Percentiles rank a stretch among this genome's conserved stretches.
These are phyloP conservation scores for Nematodospora anomalae DNA, from an alignment of 1,139 yeast genomes.

Conservation along the genomic window DNA sequence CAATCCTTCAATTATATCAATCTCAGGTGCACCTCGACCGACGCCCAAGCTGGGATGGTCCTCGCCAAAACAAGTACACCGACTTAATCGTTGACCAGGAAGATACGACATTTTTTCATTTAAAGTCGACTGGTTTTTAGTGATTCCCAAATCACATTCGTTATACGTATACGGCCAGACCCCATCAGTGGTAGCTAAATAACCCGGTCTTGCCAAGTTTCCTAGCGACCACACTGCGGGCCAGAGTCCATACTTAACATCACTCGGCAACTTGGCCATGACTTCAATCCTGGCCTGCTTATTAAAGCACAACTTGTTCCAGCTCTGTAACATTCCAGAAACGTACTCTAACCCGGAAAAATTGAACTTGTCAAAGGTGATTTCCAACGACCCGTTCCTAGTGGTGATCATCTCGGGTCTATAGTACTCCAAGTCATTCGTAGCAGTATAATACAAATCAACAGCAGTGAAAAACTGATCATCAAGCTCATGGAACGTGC, in stretches of 20 bases:
- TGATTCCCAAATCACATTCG: conserved; percentile 31
- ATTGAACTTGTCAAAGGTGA: conserved; percentile 25
- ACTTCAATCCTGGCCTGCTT: conserved; percentile 28
- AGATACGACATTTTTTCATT: conserved; percentile 31
- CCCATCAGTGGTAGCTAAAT: conserved; percentile 32
- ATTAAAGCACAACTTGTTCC: conserved; percentile 34
- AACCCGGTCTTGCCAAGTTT: conserved; percentile 33
- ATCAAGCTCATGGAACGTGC: conserved; percentile 32
- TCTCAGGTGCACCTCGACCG: conserved; percentile 37
- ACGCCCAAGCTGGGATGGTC: conserved; percentile 32
- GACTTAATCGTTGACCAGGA: conserved; percentile 31
- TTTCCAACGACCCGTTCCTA: conserved; percentile 24
- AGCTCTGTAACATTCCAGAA: conserved; percentile 33
- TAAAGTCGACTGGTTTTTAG: conserved; percentile 29
- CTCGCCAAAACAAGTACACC: conserved; percentile 27
- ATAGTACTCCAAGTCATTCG: conserved; percentile 33
- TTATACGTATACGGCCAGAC: conserved; percentile 36
- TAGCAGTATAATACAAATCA: conserved; percentile 31
- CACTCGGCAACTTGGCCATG: conserved; percentile 25
- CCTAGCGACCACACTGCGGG: conserved; percentile 37
- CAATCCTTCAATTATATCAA: conserved; percentile 33
- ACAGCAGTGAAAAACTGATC: conserved; percentile 33
- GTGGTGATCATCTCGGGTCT: conserved; percentile 32
- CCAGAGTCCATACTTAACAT: conserved; percentile 28
- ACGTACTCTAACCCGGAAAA: conserved; percentile 26